These are phyloP conservation scores for Scedosporium aurantiacum DNA, from an alignment of 2,329 filamentous ascomycete genomes.

Conservation along the genomic window DNA sequence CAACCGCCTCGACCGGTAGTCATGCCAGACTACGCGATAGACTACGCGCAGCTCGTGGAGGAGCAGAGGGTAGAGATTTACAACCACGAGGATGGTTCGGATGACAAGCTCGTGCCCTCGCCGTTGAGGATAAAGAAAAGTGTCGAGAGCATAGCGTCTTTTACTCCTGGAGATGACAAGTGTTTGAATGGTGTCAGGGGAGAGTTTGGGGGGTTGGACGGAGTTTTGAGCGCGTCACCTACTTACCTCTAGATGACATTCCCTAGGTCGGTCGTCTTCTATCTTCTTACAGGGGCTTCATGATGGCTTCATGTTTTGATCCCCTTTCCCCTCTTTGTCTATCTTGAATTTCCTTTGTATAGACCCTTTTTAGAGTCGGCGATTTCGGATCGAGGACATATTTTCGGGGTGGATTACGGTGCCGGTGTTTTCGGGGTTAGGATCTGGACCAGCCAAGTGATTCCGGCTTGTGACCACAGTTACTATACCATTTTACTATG, in stretches of 20 bases:
- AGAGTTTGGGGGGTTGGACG: background rate
- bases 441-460: too few relatives aligned
- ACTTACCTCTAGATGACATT: too few relatives aligned
- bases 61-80: background rate
- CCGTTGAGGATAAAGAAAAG: background rate
- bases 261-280: too few relatives aligned
- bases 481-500: too few relatives aligned
- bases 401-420: too few relatives aligned
- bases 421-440: too few relatives aligned
- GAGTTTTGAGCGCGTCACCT: background rate
- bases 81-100: background rate
- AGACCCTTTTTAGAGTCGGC: too few relatives aligned
- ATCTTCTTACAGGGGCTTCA: too few relatives aligned
- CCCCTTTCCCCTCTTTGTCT: too few relatives aligned
- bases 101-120: background rate
- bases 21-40: background rate
- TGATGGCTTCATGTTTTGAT: too few relatives aligned
- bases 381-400: too few relatives aligned
- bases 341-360: background rate
- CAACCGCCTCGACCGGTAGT: background rate
- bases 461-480: too few relatives aligned
- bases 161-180: background rate
- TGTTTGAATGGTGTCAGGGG: background rate
- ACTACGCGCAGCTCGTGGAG: slow-evolving; percentile 1
- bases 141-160: background rate